Percentiles rank a stretch among this genome's conserved stretches.
These are phyloP conservation scores for Aspergillus fructus DNA, from an alignment of 2,329 filamentous ascomycete genomes.

Conservation along the genomic window DNA sequence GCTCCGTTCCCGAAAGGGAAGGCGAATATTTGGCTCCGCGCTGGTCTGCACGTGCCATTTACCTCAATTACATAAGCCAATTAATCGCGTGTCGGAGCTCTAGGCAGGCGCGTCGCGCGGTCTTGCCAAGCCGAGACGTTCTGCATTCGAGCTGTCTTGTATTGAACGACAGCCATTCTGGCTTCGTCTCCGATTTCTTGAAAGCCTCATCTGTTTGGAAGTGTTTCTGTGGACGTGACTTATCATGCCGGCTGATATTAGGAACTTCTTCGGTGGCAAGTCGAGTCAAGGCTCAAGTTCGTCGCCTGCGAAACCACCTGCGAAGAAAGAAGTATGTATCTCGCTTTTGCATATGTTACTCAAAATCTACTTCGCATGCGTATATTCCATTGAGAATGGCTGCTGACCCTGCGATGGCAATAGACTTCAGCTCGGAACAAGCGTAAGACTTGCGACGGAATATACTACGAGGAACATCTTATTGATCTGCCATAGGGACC, in stretches of 20 bases:
- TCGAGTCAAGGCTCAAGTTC: constrained; percentile 58
- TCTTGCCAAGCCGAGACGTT: constrained; percentile 20
- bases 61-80: constrained; percentile 25
- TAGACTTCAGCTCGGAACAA: constrained; percentile 30
- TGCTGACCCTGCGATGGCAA: background rate
- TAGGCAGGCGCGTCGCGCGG: constrained; percentile 29
- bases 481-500: constrained; percentile 33
- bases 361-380: background rate
- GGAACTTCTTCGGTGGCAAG: constrained; percentile 85
- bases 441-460: constrained; percentile 26
- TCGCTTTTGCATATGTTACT: background rate
- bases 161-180: background rate
- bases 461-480: background rate
- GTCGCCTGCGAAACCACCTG: constrained; percentile 43
- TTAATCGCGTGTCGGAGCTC: constrained; percentile 9
- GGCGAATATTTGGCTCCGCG: constrained; percentile 11
- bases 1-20: constrained; percentile 21
- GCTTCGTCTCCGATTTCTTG: background rate
- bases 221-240: constrained; percentile 6
- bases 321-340: constrained; percentile 42
- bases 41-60: constrained; percentile 24
- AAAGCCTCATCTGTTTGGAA: background rate
- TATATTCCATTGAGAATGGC: background rate
- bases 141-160: background rate
- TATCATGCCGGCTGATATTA: constrained; percentile 79